A percentile compares a stretch with the other conserved stretches of the same genome.
Conservation (phyloP, 2,329 filamentous ascomycete genomes). For the Phaeosphaeria sp. region DNA sequence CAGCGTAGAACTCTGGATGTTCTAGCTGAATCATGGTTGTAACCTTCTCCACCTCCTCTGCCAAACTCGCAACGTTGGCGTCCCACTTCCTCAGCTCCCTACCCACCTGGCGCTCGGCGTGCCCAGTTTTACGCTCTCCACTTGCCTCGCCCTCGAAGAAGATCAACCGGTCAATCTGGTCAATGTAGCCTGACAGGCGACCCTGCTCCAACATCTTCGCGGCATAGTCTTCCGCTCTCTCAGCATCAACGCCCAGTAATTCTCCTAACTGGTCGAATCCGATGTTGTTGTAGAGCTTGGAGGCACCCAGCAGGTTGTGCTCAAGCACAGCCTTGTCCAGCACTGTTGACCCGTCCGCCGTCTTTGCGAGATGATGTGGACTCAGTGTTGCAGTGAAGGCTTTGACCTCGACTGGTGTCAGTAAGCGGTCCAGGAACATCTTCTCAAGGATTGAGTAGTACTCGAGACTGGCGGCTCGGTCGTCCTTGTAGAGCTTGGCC, state of each 20-base stretch:
- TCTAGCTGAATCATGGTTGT: conserved; percentile 80
- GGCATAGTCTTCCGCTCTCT: conserved; percentile 88
- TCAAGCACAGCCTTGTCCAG: conserved; percentile 92
- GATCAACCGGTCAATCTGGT: conserved; percentile 89
- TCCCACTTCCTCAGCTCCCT: conserved; percentile 87
- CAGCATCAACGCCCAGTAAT: conserved; percentile 78
- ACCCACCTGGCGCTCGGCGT: conserved; percentile 65
- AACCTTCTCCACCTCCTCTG: conserved; percentile 88
- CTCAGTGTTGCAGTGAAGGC: conserved; percentile 81
- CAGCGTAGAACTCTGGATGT: conserved; percentile 68
- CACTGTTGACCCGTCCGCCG: conserved; percentile 89
- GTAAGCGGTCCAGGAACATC: conserved; percentile 90
- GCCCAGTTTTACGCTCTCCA: conserved; percentile 70
- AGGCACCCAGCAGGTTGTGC: conserved; percentile 90
- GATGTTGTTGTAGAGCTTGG: conserved; percentile 62
- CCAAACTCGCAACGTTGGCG: conserved; percentile 80
- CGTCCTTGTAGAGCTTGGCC: conserved; percentile 90
- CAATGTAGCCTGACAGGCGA: conserved; percentile 84
- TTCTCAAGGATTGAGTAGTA: conserved; percentile 94
- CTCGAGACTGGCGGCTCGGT: conserved; percentile 74
- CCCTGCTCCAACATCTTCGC: conserved; percentile 97
- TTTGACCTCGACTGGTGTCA: conserved; percentile 81
- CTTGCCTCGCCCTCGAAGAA: conserved; percentile 83
- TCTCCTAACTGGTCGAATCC: conserved; percentile 71
- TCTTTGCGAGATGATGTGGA: conserved; percentile 89